These are phyloP conservation scores for Flaveria linearis DNA, from an alignment of 129 eudicot genomes.

Conservation along the genomic window DNA sequence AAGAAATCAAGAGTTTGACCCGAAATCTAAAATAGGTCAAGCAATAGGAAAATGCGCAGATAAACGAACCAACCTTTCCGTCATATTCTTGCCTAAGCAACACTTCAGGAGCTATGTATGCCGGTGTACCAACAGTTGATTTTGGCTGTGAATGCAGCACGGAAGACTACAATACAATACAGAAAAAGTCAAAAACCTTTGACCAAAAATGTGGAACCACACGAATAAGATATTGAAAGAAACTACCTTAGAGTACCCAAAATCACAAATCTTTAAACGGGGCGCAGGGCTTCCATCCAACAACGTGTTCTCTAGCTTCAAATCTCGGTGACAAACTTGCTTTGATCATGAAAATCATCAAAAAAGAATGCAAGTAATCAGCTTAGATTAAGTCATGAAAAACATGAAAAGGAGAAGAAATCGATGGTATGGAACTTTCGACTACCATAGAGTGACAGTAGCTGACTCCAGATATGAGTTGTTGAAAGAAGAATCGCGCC, in stretches of 20 bases:
- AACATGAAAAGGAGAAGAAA: background rate
- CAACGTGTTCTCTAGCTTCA: slow-evolving; percentile 76
- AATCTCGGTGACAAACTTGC: slow-evolving; percentile 86
- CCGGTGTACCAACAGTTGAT: slow-evolving; percentile 97
- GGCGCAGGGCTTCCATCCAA: slow-evolving; percentile 87
- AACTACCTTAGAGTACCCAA: slow-evolving; percentile 77
- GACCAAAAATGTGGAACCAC: background rate
- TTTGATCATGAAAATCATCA: slow-evolving; percentile 37
- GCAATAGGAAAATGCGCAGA: background rate
- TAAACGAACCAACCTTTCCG: slow-evolving; percentile 64
- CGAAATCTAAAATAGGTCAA: background rate
- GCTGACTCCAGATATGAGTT: slow-evolving; percentile 77
- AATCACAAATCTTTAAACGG: slow-evolving; percentile 73
- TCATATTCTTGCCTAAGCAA: slow-evolving; percentile 86
- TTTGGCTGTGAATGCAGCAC: slow-evolving; percentile 94
- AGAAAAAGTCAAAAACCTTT: slow-evolving; percentile 1
- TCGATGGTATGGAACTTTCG: background rate
- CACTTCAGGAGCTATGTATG: slow-evolving; percentile 97
- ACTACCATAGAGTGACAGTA: slow-evolving; percentile 72
- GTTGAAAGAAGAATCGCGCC: slow-evolving; percentile 69
- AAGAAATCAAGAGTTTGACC: background rate
- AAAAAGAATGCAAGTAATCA: slow-evolving; percentile 12
- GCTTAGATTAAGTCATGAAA: background rate
- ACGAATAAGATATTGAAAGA: background rate
- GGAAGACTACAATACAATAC: slow-evolving; percentile 60